Evolutionary conservation across 805 yeast genomes (phyloP).

Genomic region (Nadsonia fulvescens): DNA sequence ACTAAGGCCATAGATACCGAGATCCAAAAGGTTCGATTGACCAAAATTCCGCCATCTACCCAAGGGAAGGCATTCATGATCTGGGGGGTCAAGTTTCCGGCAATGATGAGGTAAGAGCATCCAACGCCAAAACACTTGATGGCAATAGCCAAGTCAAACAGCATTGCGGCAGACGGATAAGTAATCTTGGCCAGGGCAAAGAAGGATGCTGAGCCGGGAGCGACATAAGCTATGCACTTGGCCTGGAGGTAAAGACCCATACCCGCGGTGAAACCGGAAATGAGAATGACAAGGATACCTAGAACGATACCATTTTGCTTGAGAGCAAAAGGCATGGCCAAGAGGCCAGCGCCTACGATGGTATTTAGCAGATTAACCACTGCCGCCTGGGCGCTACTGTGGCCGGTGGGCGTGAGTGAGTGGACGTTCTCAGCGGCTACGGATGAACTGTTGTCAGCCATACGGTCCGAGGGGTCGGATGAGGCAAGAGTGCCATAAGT

Average conservation of each 20-base stretch:
- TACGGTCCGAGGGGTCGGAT: no score
- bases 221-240: slow-evolving; percentile 34
- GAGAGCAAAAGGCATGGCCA: slow-evolving; percentile 59
- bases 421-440: no score
- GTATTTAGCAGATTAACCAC: slow-evolving; percentile 51
- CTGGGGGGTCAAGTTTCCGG: slow-evolving; percentile 59
- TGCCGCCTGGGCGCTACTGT: no score
- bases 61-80: slow-evolving; percentile 16
- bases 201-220: slow-evolving; percentile 46
- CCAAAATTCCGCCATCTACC: slow-evolving; percentile 6
- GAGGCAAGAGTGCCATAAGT: no score
- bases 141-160: slow-evolving; percentile 59
- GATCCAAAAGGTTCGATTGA: slow-evolving; percentile 29
- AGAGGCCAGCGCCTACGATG: slow-evolving; percentile 60
- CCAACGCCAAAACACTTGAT: slow-evolving; percentile 69
- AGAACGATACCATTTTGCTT: slow-evolving; percentile 41
- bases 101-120: slow-evolving; percentile 52
- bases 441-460: no score
- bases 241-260: slow-evolving; percentile 49
- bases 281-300: slow-evolving; percentile 34
- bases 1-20: slow-evolving; percentile 26
- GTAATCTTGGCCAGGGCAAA: slow-evolving; percentile 50
- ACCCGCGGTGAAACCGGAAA: slow-evolving; percentile 50
- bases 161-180: slow-evolving; percentile 46
- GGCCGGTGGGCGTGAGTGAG: no score